Conservation (phyloP, 176 grass and related monocot genomes). For the Aegilops speltoides region DNA sequence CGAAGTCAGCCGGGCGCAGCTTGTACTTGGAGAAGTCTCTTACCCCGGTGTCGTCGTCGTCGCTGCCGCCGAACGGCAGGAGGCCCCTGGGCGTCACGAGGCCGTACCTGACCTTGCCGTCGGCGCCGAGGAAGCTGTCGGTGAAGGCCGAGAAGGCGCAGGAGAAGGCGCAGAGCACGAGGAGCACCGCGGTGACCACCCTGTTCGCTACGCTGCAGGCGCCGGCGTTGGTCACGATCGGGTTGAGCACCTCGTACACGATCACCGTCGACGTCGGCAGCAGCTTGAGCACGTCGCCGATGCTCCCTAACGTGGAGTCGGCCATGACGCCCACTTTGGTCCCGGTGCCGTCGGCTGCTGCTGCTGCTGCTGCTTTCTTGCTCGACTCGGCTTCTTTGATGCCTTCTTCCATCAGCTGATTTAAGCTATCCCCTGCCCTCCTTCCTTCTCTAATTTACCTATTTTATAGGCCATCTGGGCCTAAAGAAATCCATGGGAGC, state of each 20-base stretch:
- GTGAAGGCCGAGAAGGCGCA: conserved; percentile 74
- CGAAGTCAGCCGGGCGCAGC: conserved; percentile 54
- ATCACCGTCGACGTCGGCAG: conserved; percentile 70
- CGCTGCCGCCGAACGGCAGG: conserved; percentile 36
- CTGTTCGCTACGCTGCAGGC: conserved; percentile 40
- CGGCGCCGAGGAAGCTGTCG: conserved; percentile 59
- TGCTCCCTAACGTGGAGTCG: conserved; percentile 48
- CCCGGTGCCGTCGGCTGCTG: neutral
- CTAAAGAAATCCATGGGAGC: neutral
- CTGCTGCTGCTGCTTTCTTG: neutral
- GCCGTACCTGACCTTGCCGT: conserved; percentile 68
- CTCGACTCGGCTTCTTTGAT: neutral
- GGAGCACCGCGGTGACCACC: conserved; percentile 38
- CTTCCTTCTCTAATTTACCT: neutral
- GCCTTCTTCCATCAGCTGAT: conserved; percentile 32
- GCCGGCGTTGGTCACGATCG: conserved; percentile 63
- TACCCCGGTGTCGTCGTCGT: neutral
- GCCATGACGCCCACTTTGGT: conserved; percentile 18
- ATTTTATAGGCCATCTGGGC: conserved; percentile 23
- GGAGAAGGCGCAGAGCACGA: conserved; percentile 36
- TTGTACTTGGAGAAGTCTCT: conserved; percentile 50
- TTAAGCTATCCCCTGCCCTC: neutral
- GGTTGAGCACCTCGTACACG: conserved; percentile 66
- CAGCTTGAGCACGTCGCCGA: conserved; percentile 69
- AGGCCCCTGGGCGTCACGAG: conserved; percentile 51